A percentile compares a stretch with the other conserved stretches of the same genome.
phyloP scores from a whole-genome alignment of 2,329 filamentous ascomycete genomes.

The Aspergillus ruber region DNA sequence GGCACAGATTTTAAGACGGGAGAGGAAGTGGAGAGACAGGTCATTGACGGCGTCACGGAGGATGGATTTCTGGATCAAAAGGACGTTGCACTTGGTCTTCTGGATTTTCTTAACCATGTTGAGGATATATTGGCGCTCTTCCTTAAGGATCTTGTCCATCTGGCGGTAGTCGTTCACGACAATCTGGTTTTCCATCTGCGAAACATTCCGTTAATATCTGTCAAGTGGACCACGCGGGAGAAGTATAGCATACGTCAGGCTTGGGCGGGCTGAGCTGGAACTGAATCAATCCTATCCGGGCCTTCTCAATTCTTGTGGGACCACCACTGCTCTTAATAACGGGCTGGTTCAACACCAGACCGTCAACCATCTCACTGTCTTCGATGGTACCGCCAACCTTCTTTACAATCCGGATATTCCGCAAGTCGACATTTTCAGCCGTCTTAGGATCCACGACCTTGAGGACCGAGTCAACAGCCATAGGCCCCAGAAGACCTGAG shows the following conservation, averaged over 20 bases:
- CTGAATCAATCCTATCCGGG: slow-evolving; percentile 91
- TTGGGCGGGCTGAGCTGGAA: slow-evolving; percentile 98
- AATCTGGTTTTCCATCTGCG: slow-evolving; percentile 96
- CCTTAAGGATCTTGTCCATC: slow-evolving; percentile 99
- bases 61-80: slow-evolving; percentile 97
- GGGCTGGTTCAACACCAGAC: slow-evolving; percentile 82
- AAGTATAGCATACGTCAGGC: slow-evolving; percentile 65
- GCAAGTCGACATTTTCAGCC: slow-evolving; percentile 91
- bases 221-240: not conserved
- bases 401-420: slow-evolving; percentile 95
- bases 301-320: slow-evolving; percentile 91
- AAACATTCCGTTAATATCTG: not conserved
- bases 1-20: slow-evolving; percentile 90
- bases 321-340: slow-evolving; percentile 92
- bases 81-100: slow-evolving; percentile 98
- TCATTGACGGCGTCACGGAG: slow-evolving; percentile 97
- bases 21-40: slow-evolving; percentile 91
- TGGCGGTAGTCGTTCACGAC: slow-evolving; percentile 98
- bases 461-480: slow-evolving; percentile 94
- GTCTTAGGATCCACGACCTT: slow-evolving; percentile 95
- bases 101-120: slow-evolving; percentile 99
- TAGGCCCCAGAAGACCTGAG: slow-evolving; percentile 87
- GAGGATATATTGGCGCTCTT: slow-evolving; percentile 93
- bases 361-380: slow-evolving; percentile 94
- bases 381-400: slow-evolving; percentile 98